Evolutionary conservation across 1,139 yeast species (phyloP).

Genomic region (Taphrina sp.): DNA sequence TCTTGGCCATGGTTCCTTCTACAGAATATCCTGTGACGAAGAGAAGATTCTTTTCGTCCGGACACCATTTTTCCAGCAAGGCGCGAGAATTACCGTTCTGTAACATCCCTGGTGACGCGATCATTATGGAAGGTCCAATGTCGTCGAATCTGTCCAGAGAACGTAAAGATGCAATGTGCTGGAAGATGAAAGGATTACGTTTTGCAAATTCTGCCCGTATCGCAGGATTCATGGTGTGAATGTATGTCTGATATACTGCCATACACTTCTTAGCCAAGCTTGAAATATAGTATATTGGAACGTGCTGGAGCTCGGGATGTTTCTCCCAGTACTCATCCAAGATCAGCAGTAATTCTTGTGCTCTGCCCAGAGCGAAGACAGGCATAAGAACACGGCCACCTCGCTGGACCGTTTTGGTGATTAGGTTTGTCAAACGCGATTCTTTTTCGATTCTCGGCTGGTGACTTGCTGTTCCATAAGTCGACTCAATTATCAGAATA

Average conservation of each 20-base stretch:
- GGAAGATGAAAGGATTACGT: constrained; percentile 85
- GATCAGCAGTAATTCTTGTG: constrained; percentile 85
- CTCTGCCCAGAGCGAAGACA: constrained; percentile 93
- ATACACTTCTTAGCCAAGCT: constrained; percentile 91
- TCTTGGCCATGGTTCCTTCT: constrained; percentile 97
- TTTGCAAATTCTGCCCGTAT: constrained; percentile 77
- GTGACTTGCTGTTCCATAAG: constrained; percentile 97
- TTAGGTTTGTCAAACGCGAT: constrained; percentile 69
- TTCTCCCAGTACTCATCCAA: constrained; percentile 92
- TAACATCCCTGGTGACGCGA: constrained; percentile 97
- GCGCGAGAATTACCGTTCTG: constrained; percentile 94
- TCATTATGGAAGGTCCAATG: constrained; percentile 91
- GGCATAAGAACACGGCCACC: constrained; percentile 94
- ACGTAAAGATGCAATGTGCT: constrained; percentile 75
- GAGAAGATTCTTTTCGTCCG: constrained; percentile 85
- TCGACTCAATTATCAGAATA: constrained; percentile 86
- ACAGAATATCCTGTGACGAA: constrained; percentile 95
- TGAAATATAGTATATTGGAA: constrained; percentile 87
- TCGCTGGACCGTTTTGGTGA: constrained; percentile 76
- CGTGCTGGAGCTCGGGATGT: constrained; percentile 76
- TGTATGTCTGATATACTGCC: constrained; percentile 95
- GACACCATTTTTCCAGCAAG: constrained; percentile 92
- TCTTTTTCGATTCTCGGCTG: constrained; percentile 88
- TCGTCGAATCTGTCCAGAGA: constrained; percentile 84
- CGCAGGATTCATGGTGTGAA: constrained; percentile 93